Evolutionary conservation across 805 yeast genomes (phyloP).

Genomic region (Candida nanaspora): DNA sequence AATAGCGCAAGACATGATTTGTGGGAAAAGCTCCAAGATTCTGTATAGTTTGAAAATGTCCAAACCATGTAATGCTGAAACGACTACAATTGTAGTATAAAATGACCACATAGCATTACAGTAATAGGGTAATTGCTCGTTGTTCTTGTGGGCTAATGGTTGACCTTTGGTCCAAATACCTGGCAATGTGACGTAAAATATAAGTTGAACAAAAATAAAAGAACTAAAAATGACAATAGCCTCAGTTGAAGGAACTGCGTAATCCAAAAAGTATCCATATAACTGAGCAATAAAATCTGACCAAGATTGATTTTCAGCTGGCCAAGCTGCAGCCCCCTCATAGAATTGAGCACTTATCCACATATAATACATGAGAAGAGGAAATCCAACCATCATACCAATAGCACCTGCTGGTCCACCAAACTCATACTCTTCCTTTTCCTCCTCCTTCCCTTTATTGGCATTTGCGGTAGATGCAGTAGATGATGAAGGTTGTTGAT

Average conservation of each 20-base stretch:
- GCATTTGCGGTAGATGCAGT: not conserved
- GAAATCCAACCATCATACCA: conserved; percentile 91
- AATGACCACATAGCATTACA: conserved; percentile 89
- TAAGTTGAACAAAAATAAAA: conserved; percentile 61
- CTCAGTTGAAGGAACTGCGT: conserved; percentile 51
- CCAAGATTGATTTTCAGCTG: conserved; percentile 50
- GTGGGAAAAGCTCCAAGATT: conserved; percentile 77
- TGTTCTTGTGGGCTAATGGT: conserved; percentile 75
- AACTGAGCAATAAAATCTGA: conserved; percentile 38
- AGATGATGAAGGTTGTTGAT: not conserved
- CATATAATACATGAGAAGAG: conserved; percentile 92
- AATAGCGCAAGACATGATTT: conserved; percentile 90
- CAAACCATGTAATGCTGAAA: conserved; percentile 59
- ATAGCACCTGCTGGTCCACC: conserved; percentile 89
- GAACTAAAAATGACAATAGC: conserved; percentile 68
- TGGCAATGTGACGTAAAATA: conserved; percentile 78
- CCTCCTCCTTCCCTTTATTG: not conserved
- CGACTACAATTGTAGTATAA: conserved; percentile 57
- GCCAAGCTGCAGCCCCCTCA: conserved; percentile 66
- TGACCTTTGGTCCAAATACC: conserved; percentile 95
- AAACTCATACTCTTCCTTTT: conserved; percentile 62
- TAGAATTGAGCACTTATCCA: conserved; percentile 86
- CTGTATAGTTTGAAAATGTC: conserved; percentile 69
- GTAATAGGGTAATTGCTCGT: conserved; percentile 79
- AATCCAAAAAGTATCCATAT: conserved; percentile 35